A percentile compares a stretch with the other conserved stretches of the same genome.
phyloP scores from a whole-genome alignment of 257 asterid genomes.

The Leonotis leonurus region DNA sequence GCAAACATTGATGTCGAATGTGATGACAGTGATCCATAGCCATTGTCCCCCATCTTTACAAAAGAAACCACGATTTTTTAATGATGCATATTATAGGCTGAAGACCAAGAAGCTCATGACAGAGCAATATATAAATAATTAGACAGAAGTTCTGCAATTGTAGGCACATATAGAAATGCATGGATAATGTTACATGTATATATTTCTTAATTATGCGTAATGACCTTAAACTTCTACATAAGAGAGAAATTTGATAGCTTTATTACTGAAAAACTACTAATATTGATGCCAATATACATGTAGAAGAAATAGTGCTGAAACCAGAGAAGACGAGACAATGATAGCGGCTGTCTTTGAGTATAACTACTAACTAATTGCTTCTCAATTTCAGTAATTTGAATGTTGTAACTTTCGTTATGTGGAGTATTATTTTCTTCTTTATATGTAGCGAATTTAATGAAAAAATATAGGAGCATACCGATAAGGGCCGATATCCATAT shows the following conservation, averaged over 20 bases:
- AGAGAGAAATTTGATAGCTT: background rate
- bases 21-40: conserved; percentile 53
- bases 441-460: background rate
- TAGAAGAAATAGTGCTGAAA: background rate
- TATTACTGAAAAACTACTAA: background rate
- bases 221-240: background rate
- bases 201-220: background rate
- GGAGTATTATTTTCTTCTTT: background rate
- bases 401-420: background rate
- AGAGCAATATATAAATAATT: background rate
- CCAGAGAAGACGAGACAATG: conserved; percentile 1
- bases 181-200: background rate
- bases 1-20: conserved; percentile 57
- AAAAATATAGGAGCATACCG: conserved; percentile 41
- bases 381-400: background rate
- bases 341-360: background rate
- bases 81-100: background rate
- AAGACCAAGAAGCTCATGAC: conserved; percentile 1
- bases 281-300: conserved; percentile 2
- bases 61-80: conserved; percentile 17
- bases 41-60: conserved; percentile 56
- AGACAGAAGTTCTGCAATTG: background rate
- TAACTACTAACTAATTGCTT: background rate
- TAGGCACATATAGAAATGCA: background rate
- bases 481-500: conserved; percentile 62